Percentiles rank a stretch among this genome's conserved stretches.
These are phyloP conservation scores for Alternaria sp. DNA, from an alignment of 2,329 filamentous ascomycete genomes.

Conservation along the genomic window DNA sequence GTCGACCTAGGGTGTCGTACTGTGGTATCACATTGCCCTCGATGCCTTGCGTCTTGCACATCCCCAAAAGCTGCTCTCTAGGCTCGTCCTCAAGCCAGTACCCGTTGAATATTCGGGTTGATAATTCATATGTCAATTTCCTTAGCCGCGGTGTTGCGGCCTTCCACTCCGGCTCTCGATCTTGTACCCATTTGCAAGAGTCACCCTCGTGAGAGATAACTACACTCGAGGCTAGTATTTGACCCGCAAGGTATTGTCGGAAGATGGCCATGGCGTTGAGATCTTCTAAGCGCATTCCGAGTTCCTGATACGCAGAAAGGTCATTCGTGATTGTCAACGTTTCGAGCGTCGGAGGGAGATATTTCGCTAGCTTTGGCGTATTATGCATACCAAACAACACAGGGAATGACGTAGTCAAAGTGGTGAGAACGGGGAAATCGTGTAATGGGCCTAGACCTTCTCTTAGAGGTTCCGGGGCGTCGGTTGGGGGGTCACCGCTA, in stretches of 20 bases:
- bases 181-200: neutral
- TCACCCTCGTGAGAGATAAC: neutral
- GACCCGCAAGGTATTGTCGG: neutral
- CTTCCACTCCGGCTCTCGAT: constrained; percentile 1
- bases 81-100: neutral
- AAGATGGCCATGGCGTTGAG: neutral
- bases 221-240: neutral
- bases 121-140: constrained; percentile 3
- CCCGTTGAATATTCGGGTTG: neutral
- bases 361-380: neutral
- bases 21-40: neutral
- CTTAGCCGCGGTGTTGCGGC: constrained; percentile 4
- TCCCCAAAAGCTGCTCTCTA: neutral
- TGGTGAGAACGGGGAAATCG: neutral
- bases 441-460: neutral
- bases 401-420: neutral
- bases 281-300: neutral
- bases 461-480: neutral
- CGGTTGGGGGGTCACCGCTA: neutral
- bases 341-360: neutral
- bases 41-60: neutral
- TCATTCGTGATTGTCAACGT: neutral
- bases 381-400: neutral
- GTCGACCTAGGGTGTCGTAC: neutral
- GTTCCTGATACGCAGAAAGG: neutral